Conservation (phyloP, 176 grass and related monocot species). For the Urochloa ruziziensis region DNA sequence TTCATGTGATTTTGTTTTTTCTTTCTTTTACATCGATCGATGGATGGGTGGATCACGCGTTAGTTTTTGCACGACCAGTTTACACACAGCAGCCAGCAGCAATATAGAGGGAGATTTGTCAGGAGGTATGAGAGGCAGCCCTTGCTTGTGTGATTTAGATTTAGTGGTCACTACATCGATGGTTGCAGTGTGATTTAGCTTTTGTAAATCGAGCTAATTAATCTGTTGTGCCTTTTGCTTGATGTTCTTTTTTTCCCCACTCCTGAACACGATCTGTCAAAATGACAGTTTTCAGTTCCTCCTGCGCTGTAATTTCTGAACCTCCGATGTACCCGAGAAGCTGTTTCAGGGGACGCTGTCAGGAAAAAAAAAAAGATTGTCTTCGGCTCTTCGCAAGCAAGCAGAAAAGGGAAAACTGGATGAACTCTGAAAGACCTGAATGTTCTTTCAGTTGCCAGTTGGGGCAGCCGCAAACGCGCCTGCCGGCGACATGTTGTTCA, state of each 20-base stretch:
- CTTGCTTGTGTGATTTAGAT: not conserved
- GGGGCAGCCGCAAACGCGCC: not conserved
- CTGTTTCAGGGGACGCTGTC: not conserved
- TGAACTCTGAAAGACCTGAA: not conserved
- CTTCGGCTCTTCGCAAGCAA: not conserved
- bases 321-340: not conserved
- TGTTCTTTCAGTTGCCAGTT: not conserved
- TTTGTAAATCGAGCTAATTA: not conserved
- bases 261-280: not conserved
- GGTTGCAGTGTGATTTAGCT: not conserved
- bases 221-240: not conserved
- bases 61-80: constrained; percentile 4
- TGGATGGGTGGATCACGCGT: not conserved
- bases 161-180: not conserved
- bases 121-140: not conserved
- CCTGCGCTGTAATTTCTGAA: not conserved
- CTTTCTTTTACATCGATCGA: not conserved
- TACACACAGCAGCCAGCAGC: not conserved
- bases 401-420: not conserved
- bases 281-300: not conserved
- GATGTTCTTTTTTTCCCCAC: too few relatives aligned
- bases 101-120: not conserved
- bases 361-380: not conserved
- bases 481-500: not conserved
- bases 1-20: not conserved